Percentiles rank a stretch among this genome's conserved stretches.
Conservation (phyloP, 75 land plant species). For the Pinus albicaulis region DNA sequence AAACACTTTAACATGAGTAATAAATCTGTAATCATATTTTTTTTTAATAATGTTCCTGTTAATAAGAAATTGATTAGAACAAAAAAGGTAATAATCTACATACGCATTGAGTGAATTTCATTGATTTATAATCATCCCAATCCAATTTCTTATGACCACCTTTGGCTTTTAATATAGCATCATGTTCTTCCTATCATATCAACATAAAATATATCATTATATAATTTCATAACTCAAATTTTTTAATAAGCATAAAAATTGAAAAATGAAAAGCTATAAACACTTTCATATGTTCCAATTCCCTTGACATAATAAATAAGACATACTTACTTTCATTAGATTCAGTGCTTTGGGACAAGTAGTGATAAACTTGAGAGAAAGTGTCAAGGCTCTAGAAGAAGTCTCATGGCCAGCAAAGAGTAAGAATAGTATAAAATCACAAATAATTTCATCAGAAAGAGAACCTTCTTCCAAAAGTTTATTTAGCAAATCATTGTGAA, state of each 20-base stretch:
- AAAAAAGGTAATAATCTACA: too few species aligned
- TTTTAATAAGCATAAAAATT: too few species aligned
- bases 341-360: neutral
- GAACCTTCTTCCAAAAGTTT: neutral
- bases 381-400: neutral
- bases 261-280: too few species aligned
- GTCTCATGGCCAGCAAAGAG: neutral
- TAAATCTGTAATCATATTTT: too few species aligned
- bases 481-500: neutral
- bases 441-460: neutral
- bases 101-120: neutral
- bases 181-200: neutral
- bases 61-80: too few species aligned
- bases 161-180: neutral
- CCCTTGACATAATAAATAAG: too few species aligned
- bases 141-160: neutral
- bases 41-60: too few species aligned
- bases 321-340: neutral
- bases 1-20: too few species aligned
- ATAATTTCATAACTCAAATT: too few species aligned
- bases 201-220: too few species aligned
- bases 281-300: too few species aligned
- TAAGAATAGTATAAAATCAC: neutral
- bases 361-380: neutral
- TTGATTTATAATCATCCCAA: neutral